These are phyloP conservation scores for Rhytidhysteron rufulum DNA, from an alignment of 2,329 filamentous ascomycete species.

Conservation along the genomic window DNA sequence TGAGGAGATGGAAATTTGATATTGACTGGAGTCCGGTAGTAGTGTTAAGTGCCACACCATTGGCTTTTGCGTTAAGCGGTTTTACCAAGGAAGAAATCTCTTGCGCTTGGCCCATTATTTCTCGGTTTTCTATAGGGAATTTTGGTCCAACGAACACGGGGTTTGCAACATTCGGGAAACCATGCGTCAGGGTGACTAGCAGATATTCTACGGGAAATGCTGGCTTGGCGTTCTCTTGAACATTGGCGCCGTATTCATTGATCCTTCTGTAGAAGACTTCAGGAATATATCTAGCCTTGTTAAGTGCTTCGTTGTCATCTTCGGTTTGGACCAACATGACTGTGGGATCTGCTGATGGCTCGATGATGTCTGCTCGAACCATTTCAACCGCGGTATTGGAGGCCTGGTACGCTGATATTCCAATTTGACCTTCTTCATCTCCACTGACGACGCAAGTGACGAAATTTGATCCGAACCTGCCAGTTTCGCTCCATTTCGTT, in stretches of 20 bases:
- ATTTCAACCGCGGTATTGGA: constrained; percentile 96
- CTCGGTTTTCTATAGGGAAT: constrained; percentile 91
- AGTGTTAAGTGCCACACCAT: constrained; percentile 52
- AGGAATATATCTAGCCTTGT: constrained; percentile 81
- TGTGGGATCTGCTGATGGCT: constrained; percentile 87
- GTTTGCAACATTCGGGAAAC: constrained; percentile 78
- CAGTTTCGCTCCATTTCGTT: constrained; percentile 96
- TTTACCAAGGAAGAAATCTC: constrained; percentile 66
- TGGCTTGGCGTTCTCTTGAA: constrained; percentile 95
- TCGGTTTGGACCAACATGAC: constrained; percentile 95
- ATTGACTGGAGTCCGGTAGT: constrained; percentile 63
- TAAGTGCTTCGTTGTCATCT: constrained; percentile 71
- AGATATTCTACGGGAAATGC: constrained; percentile 96
- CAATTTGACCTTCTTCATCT: constrained; percentile 82
- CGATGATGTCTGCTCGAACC: constrained; percentile 90
- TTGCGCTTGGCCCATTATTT: constrained; percentile 79
- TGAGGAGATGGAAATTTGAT: constrained; percentile 93
- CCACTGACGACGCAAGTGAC: constrained; percentile 96
- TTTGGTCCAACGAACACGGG: constrained; percentile 68
- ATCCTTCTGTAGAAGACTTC: constrained; percentile 95
- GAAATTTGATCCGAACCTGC: constrained; percentile 91
- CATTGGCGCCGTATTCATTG: constrained; percentile 94
- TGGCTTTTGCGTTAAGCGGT: constrained; percentile 60
- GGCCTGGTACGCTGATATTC: constrained; percentile 87
- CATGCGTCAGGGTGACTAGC: constrained; percentile 91